Evolutionary conservation across 164 flowering plant species (phyloP), one percentile per base, ranked within the genome.

Genomic region (Echeveria elegans): DNA sequence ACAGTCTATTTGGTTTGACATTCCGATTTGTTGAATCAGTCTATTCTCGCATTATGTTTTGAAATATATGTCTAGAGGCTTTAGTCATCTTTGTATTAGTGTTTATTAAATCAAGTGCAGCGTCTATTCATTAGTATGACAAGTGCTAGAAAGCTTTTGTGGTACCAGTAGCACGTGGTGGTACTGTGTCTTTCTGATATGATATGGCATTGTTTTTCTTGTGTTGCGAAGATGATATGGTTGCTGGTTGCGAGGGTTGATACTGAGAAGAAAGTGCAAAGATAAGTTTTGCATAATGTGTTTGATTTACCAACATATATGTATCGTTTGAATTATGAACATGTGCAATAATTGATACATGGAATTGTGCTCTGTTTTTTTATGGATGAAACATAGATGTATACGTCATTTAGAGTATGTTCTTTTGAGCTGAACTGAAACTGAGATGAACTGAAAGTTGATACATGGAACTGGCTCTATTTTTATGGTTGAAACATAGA

Each of bases 351-450:
- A 8, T 36, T 36, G 38, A 36, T 36, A 36, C 38, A 36, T 36
- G 38, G 38, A 36, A 36, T 36, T 36, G 38, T 36, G 8, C 38
- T 36, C 38, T 36, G 38, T 36, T 36, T 36, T 8, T 36, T 36
- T 36, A 36, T 36, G 38, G 38, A 36, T 36, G 38, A 36, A 36
- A 36, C 38, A 36, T 36, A 36, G 4, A 8, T 36, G 8, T 36
- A 36, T 36, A 36, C 8, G 38, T 36, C 38, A 76, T 72, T 30
- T n/a, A n/a, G n/a, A n/a, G n/a, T n/a, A n/a, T n/a, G n/a, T n/a
- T n/a, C n/a, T n/a, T n/a, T n/a, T n/a, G n/a, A n/a, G n/a, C n/a
- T n/a, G n/a, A n/a, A n/a, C n/a, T n/a, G n/a, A n/a, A n/a, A n/a
- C n/a, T n/a, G n/a, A n/a, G n/a, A n/a, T n/a, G n/a, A n/a, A n/a